Evolutionary conservation across 2,329 filamentous ascomycete genomes (phyloP).

Genomic region (Verticillium tricorpus): DNA sequence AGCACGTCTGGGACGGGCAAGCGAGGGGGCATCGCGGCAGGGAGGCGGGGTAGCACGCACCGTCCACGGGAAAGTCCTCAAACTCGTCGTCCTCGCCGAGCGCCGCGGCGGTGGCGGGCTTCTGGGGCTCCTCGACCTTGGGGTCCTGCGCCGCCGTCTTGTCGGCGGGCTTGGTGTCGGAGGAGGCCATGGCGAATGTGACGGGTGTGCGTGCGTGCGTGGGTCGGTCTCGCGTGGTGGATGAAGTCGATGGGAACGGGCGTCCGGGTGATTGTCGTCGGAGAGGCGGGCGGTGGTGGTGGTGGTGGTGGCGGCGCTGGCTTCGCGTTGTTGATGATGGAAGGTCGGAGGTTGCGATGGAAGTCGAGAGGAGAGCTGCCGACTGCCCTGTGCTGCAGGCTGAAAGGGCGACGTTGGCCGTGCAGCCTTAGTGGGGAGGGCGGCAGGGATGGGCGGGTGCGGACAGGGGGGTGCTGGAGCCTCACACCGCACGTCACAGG

Average conservation of each 20-base stretch:
- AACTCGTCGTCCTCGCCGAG: conserved; percentile 99
- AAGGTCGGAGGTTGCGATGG: neutral
- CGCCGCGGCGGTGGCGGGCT: conserved; percentile 50
- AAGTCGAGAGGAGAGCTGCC: neutral
- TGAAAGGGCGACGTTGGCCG: neutral
- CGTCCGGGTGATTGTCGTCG: neutral
- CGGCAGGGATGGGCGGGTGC: neutral
- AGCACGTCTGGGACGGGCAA: too few species aligned
- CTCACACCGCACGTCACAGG: neutral
- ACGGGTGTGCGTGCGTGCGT: neutral
- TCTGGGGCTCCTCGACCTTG: conserved; percentile 49
- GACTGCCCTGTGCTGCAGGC: neutral
- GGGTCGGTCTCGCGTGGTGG: neutral
- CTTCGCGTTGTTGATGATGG: neutral
- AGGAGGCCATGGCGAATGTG: conserved; percentile 17
- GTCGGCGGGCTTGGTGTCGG: conserved; percentile 23
- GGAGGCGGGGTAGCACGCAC: conserved; percentile 40
- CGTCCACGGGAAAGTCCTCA: conserved; percentile 96
- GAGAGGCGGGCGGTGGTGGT: neutral
- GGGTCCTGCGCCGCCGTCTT: conserved; percentile 24
- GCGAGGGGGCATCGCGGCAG: neutral
- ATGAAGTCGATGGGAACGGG: neutral
- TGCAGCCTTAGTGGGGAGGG: neutral
- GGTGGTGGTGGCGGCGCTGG: neutral
- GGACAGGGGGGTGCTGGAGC: neutral